A percentile compares a stretch with the other conserved stretches of the same genome.
Conservation (phyloP, 2,329 filamentous ascomycete genomes). For the Tympanopsis confertula region DNA sequence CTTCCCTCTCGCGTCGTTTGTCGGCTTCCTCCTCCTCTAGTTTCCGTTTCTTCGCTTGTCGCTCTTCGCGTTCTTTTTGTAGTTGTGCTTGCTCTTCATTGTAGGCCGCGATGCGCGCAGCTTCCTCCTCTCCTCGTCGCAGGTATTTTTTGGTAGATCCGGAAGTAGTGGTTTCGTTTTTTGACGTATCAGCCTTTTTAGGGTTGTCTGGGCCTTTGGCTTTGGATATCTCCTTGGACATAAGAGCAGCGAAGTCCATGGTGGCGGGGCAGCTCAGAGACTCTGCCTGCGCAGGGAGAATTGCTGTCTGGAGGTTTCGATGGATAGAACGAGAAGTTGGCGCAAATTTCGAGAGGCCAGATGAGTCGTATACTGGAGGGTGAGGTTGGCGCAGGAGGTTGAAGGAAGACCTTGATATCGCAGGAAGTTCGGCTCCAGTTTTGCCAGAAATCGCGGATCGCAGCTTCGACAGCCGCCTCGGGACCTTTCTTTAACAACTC, state of each 20-base stretch:
- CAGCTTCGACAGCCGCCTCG: too few species aligned
- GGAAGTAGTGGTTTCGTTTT: slow-evolving; percentile 8
- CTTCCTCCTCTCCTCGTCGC: slow-evolving; percentile 77
- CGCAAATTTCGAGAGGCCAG: too few species aligned
- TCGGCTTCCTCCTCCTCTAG: slow-evolving; percentile 74
- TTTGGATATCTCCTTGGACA: slow-evolving; percentile 86
- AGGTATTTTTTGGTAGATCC: slow-evolving; percentile 58
- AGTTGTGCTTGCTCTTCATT: slow-evolving; percentile 66
- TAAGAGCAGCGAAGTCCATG: slow-evolving; percentile 93
- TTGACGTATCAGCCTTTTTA: slow-evolving; percentile 11
- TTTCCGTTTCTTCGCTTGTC: slow-evolving; percentile 70
- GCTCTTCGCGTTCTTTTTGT: slow-evolving; percentile 60
- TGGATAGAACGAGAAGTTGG: too few species aligned
- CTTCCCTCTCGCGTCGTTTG: slow-evolving; percentile 59
- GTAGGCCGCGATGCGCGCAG: slow-evolving; percentile 69
- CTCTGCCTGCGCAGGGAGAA: too few species aligned
- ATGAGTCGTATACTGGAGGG: too few species aligned
- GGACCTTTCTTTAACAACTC: too few species aligned
- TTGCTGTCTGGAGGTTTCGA: too few species aligned
- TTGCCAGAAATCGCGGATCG: too few species aligned
- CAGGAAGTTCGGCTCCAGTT: too few species aligned
- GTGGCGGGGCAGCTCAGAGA: slow-evolving; percentile 15
- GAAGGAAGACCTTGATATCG: too few species aligned
- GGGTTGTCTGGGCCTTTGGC: slow-evolving; percentile 41
- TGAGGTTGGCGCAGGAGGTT: too few species aligned